Base-by-base conservation (phyloP, 139 green algal species). In the Haematococcus lacustris region DNA sequence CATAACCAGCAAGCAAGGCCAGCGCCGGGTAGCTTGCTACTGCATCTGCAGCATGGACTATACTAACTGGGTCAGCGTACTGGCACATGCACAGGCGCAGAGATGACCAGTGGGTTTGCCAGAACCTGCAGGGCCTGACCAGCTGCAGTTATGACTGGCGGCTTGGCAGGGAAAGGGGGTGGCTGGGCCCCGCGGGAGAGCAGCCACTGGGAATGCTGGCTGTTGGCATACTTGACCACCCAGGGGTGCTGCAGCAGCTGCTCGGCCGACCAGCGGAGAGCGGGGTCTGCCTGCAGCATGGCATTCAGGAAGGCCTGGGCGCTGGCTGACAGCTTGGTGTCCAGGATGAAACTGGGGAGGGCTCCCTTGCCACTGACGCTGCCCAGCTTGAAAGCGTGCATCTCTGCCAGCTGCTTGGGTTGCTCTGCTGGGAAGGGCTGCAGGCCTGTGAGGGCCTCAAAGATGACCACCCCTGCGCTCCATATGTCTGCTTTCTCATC, bases 401-500 rank as follows among this genome's bases (percentile, higher is more conserved):
- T 65, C 2, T 13, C 23, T 1, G 59, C 34, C 75, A 86, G 82
- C 25, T 82, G 70, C 17, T 65, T 65, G 4, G 80, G 63, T 2
- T 9, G 69, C 39, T 91, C 86, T 2, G 79, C 83, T 2, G 86
- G 62, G 77, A 89, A 91, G 38, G 84, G 86, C 71, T 87, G 82
- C 51, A 41, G 73, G 35, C 87, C 87, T 0, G 81, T 87, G 0
- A 91, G 68, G 0, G 80, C 72, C 78, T 91, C 83, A 68, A 80
- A 87, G n/a, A 87, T 32, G 1, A 88, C 30, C 4, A 76, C 78
- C 1, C 87, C 87, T 37, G 85, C 6, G 47, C 53, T 79, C 82
- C 80, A 91, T 2, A 91, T 53, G 40, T 91, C 84, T 2, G 80
- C 84, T 68, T 89, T 88, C 43, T 89, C 78, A 43, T 87, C 72